Base-by-base conservation (phyloP, 78 protist species). In the Speleostelium caveatum region DNA sequence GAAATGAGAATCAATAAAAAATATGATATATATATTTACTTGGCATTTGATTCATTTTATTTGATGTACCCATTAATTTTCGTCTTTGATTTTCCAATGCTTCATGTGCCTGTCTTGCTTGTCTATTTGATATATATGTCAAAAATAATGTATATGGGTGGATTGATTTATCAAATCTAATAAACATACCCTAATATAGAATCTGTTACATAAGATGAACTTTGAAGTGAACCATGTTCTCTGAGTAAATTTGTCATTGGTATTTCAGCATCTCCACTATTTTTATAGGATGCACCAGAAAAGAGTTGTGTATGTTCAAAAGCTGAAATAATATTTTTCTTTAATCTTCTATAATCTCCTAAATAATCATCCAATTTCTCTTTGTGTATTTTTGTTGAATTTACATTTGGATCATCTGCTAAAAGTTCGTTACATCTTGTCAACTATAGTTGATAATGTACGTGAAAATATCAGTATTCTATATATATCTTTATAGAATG, bases 41-140 rank as follows among this genome's bases (percentile, higher is more conserved):
- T n/a, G 79, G 66, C 91, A 83, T 83, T 39, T 38, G 24, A 59
- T 36, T 83, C 26, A 83, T 60, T 36, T 83, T 83, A 45, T 41
- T 42, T 10, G 49, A 39, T 7, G 91, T 38, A 39, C 91, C 91
- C 69, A 77, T 83, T 24, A 83, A n/a, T 41, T 69, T 67, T 69
- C 68, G 67, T 69, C 91, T 68, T 83, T 83, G 91, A 60, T 83
- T 83, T 32, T 83, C 91, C 14, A 83, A 33, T 59, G 77, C 91
- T 60, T 83, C 91, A 24, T 83, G 91, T 0, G 79, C 91, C 60
- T 83, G 91, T 83, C 91, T 83, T 60, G 91, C 91, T 69, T 83
- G 91, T 26, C n/a, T n/a, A n/a, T n/a, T n/a, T n/a, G n/a, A n/a
- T n/a, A n/a, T n/a, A 56, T 71, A 51, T 71, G 32, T 2, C 6